These are phyloP conservation scores for Candida ponderosae DNA, from an alignment of 805 yeast genomes.

Conservation along the genomic window DNA sequence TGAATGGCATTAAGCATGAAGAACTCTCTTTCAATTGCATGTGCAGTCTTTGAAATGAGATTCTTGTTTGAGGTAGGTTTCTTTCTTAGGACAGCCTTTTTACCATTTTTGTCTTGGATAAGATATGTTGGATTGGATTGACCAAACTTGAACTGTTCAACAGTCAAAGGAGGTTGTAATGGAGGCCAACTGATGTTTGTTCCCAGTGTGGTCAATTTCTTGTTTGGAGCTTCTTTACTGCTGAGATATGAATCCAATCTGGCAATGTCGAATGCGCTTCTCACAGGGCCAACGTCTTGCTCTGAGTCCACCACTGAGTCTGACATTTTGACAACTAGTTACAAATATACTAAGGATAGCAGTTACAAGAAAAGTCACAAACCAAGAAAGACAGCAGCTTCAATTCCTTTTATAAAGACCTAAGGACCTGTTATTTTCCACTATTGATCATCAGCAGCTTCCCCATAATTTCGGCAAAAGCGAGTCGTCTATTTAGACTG, in stretches of 20 bases:
- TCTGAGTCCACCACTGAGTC: constrained; percentile 16
- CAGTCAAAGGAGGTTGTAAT: constrained; percentile 20
- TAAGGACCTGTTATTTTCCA: no score
- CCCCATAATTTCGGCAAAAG: no score
- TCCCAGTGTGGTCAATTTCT: constrained; percentile 9
- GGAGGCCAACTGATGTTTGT: constrained; percentile 14
- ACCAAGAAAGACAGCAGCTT: no score
- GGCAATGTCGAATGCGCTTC: constrained; percentile 5
- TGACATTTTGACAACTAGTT: no score
- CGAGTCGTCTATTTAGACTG: no score
- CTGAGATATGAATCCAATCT: neutral
- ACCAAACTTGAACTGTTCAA: constrained; percentile 52
- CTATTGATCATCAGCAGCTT: no score
- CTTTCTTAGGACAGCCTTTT: constrained; percentile 41
- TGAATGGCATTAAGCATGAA: constrained; percentile 35
- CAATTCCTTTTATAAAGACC: no score
- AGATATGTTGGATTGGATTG: constrained; percentile 60
- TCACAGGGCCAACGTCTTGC: constrained; percentile 17
- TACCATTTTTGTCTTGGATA: constrained; percentile 30
- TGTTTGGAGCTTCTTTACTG: constrained; percentile 1
- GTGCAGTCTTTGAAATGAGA: constrained; percentile 48
- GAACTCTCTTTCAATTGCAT: constrained; percentile 56
- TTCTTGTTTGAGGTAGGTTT: constrained; percentile 46
- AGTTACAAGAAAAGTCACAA: no score
- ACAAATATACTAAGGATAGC: no score